Percentiles rank a stretch among this genome's conserved stretches.
phyloP scores from a whole-genome alignment of 2,329 filamentous ascomycete species.

The Beauveria varroae region DNA sequence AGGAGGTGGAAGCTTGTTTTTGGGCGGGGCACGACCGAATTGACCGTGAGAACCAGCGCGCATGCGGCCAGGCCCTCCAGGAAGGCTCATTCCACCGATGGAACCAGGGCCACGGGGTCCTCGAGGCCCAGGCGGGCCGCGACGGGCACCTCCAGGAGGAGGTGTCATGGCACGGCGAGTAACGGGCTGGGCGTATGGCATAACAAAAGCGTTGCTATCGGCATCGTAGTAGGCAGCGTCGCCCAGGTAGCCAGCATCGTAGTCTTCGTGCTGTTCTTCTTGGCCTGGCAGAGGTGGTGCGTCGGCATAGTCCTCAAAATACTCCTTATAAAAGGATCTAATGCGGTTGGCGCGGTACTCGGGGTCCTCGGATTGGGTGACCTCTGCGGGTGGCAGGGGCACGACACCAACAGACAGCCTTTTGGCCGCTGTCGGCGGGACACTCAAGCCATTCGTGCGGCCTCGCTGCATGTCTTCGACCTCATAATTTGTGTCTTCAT shows the following conservation, averaged over 20 bases:
- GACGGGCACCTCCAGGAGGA: conserved; percentile 55
- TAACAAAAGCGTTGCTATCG: conserved; percentile 62
- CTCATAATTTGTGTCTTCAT: conserved; percentile 25
- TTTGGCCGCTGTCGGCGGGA: conserved; percentile 48
- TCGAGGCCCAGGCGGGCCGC: conserved; percentile 43
- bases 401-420: conserved; percentile 67
- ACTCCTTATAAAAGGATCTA: conserved; percentile 98
- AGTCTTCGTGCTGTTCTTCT: conserved; percentile 63
- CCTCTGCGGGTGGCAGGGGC: conserved; percentile 80
- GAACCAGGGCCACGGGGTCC: conserved; percentile 26
- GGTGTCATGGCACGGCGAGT: conserved; percentile 93
- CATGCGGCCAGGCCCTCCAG: conserved; percentile 43
- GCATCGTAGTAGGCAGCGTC: conserved; percentile 62
- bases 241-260: conserved; percentile 61
- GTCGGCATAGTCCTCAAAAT: conserved; percentile 78
- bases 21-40: conserved; percentile 34
- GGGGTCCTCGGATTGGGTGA: conserved; percentile 73
- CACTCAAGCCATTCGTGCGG: conserved; percentile 35
- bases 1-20: conserved; percentile 59
- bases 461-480: conserved; percentile 15
- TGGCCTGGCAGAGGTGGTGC: conserved; percentile 28
- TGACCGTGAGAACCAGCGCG: conserved; percentile 38
- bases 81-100: conserved; percentile 13
- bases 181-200: conserved; percentile 78
- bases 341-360: conserved; percentile 94